These are phyloP conservation scores for Mycena belliarum DNA, from an alignment of 768 basidiomycete genomes.

Conservation along the genomic window DNA sequence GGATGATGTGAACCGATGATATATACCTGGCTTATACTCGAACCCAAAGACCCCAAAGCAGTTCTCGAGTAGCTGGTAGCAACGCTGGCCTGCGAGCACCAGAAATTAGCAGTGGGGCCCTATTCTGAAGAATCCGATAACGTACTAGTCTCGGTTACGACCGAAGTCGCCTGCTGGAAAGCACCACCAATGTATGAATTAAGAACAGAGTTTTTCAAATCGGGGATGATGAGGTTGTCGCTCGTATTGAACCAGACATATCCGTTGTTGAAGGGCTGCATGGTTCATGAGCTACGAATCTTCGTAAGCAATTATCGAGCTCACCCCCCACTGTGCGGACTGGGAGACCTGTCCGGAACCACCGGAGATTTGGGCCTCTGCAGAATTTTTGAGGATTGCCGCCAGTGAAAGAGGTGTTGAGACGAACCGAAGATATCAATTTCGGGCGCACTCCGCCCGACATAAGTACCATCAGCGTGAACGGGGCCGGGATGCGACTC, in stretches of 20 bases:
- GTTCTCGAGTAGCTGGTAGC: constrained; percentile 54
- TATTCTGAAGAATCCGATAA: not conserved
- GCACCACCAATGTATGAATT: constrained; percentile 76
- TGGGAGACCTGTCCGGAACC: constrained; percentile 66
- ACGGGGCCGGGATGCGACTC: constrained; percentile 89
- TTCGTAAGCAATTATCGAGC: constrained; percentile 25
- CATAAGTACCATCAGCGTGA: constrained; percentile 73
- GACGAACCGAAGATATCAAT: constrained; percentile 44
- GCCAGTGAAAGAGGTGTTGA: too few species aligned
- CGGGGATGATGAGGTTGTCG: constrained; percentile 55
- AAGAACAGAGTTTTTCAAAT: constrained; percentile 49
- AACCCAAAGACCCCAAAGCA: constrained; percentile 77
- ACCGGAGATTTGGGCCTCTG: constrained; percentile 64
- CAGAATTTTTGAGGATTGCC: not conserved
- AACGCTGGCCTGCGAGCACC: constrained; percentile 52
- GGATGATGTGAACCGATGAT: too few species aligned
- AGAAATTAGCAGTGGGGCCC: constrained; percentile 5
- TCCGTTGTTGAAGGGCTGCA: constrained; percentile 72
- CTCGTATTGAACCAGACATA: constrained; percentile 72
- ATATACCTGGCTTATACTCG: constrained; percentile 71
- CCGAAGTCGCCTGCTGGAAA: constrained; percentile 85
- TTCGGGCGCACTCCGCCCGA: constrained; percentile 84
- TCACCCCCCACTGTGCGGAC: constrained; percentile 79
- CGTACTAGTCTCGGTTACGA: constrained; percentile 59
- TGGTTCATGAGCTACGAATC: not conserved